Percentiles rank a stretch among this genome's conserved stretches.
Evolutionary conservation across 176 grass and related monocot genomes (phyloP).

Genomic region (Carex cristatella): DNA sequence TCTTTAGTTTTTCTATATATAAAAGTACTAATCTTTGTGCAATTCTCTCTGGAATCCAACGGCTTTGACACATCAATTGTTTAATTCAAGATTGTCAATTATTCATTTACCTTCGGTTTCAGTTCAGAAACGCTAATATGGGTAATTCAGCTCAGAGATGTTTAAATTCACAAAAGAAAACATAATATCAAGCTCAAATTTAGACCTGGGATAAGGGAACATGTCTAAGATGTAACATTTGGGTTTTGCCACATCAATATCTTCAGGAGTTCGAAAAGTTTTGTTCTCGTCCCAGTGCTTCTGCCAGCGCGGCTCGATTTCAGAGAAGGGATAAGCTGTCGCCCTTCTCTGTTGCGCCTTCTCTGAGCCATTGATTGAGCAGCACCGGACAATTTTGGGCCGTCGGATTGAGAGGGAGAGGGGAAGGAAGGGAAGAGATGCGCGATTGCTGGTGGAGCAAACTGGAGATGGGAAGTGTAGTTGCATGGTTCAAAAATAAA

Average conservation of each 20-base stretch:
- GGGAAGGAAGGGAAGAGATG: not conserved
- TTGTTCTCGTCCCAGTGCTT: constrained; percentile 70
- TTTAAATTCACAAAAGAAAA: not conserved
- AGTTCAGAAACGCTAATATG: not conserved
- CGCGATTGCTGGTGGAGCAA: constrained; percentile 1
- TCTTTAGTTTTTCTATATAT: not conserved
- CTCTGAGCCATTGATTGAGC: constrained; percentile 7
- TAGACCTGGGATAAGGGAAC: constrained; percentile 86
- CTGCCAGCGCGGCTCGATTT: constrained; percentile 93
- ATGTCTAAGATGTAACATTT: constrained; percentile 98
- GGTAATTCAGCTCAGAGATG: not conserved
- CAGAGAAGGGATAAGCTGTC: constrained; percentile 66
- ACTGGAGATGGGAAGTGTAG: not conserved
- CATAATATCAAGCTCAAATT: too few relatives aligned
- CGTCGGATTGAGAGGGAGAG: not conserved
- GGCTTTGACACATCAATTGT: not conserved
- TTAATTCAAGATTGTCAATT: too few relatives aligned
- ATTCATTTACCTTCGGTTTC: not conserved
- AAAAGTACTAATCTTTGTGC: not conserved
- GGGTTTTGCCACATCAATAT: constrained; percentile 65
- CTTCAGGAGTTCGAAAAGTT: constrained; percentile 75
- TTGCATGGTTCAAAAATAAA: not conserved
- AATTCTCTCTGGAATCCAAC: not conserved
- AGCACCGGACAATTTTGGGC: constrained; percentile 21
- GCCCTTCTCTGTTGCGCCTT: constrained; percentile 26